Evolutionary conservation across 805 yeast species (phyloP), one percentile per base, ranked within the genome.

Genomic region (Sungouiozyma ichnusensis): DNA sequence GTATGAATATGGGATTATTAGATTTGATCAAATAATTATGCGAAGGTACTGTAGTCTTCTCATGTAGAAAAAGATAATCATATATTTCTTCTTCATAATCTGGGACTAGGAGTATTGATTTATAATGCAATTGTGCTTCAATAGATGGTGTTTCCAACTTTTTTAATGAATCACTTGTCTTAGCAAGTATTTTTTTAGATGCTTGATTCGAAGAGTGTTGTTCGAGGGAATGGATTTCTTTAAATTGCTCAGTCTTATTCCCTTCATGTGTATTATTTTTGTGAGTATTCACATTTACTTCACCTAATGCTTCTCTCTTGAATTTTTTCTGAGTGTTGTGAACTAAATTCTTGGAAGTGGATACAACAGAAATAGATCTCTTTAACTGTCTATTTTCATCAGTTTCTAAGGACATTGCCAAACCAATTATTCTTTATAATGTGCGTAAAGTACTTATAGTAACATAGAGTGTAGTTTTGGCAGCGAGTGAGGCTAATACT

Each of bases 11-110:
- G 45, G 77, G 77, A 39, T 74, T 71, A 7, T 50, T 43, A n/a
- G 31, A 33, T 29, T 52, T 55, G 47, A 65, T 69, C 32, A 84
- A 63, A 58, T 84, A 85, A 49, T 76, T 73, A n/a, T 81, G 63
- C 49, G 76, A 80, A 2, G 87, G 94, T 51, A 81, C 65, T 38
- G 86, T 84, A 53, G 73, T 71, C 38, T 64, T 50, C 62, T 87
- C 95, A 46, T 79, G 69, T 51, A 71, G 74, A 54, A 77, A 77
- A 50, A 90, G 68, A 62, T 83, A 85, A 8, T 71, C 77, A 64
- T 85, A 88, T 39, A 90, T 90, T 46, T 88, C 97, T 48, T 69
- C 71, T 34, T 82, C 87, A 63, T 90, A 90, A 63, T 90, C 98
- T 41, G 82, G 73, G 17, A 82, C 95, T 94, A 88, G 85, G 48